These are phyloP conservation scores for Oryza rufipogon DNA, from an alignment of 176 grass and related monocot genomes.

Conservation along the genomic window DNA sequence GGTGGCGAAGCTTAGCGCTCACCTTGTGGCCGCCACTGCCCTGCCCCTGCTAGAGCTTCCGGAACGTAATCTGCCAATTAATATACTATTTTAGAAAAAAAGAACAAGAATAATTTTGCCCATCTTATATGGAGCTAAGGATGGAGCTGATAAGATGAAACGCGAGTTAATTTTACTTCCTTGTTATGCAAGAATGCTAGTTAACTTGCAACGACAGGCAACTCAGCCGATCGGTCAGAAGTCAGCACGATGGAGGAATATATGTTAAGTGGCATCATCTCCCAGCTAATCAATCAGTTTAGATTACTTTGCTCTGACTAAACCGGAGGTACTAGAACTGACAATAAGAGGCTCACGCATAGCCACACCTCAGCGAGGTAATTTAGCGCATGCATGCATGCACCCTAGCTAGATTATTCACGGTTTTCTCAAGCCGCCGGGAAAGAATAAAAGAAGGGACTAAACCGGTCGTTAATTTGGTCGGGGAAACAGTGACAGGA, in stretches of 20 bases:
- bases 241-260: slow-evolving; percentile 2
- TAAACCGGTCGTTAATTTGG: neutral
- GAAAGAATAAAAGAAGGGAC: neutral
- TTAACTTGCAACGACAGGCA: neutral
- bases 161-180: neutral
- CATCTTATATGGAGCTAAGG: too few species aligned
- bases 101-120: too few species aligned
- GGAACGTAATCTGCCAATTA: too few species aligned
- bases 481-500: neutral
- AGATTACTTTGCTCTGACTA: slow-evolving; percentile 17
- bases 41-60: too few species aligned
- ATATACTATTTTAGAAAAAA: too few species aligned
- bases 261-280: neutral
- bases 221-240: neutral
- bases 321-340: neutral
- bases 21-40: too few species aligned
- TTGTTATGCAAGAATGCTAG: slow-evolving; percentile 38
- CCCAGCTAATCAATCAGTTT: neutral
- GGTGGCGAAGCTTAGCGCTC: too few species aligned
- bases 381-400: neutral
- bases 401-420: neutral
- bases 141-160: neutral
- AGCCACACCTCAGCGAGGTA: slow-evolving; percentile 41
- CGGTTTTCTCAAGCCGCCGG: neutral
- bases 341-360: neutral